A percentile compares a stretch with the other conserved stretches of the same genome.
Conservation (phyloP, 2,329 filamentous ascomycete species). For the Paecilomyces niveus region DNA sequence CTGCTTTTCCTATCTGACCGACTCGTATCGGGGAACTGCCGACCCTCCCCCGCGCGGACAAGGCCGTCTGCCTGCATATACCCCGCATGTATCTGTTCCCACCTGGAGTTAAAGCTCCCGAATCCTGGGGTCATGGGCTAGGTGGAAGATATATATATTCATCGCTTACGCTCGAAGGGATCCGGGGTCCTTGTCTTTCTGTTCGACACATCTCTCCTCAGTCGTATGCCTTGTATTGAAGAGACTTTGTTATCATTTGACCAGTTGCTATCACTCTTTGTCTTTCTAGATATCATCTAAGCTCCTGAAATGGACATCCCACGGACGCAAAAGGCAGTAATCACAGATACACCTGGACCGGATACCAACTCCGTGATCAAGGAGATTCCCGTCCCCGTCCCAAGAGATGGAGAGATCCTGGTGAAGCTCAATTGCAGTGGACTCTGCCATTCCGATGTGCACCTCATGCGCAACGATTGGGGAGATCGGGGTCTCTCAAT, state of each 20-base stretch:
- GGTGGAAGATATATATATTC: not conserved
- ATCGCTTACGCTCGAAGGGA: not conserved
- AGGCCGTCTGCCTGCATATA: not conserved
- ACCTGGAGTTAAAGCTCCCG: not conserved
- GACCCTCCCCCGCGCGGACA: not conserved
- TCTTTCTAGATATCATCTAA: not conserved
- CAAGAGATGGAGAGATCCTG: constrained; percentile 6
- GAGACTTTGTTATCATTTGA: not conserved
- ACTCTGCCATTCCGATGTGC: constrained; percentile 13
- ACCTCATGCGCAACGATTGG: constrained; percentile 2
- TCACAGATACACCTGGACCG: not conserved
- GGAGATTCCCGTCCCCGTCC: not conserved
- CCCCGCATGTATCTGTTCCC: not conserved
- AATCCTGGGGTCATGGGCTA: not conserved
- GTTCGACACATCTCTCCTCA: not conserved
- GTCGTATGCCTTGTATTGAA: not conserved
- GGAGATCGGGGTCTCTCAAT: not conserved
- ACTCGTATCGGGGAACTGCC: not conserved
- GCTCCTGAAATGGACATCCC: not conserved
- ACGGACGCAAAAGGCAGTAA: not conserved
- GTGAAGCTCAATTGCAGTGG: constrained; percentile 10
- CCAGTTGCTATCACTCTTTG: not conserved
- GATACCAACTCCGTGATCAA: not conserved
- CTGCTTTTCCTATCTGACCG: not conserved
- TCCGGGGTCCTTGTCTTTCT: not conserved